A percentile compares a stretch with the other conserved stretches of the same genome.
These are phyloP conservation scores for Globisporangium parvum DNA, from an alignment of 352 stramenopile species.

Conservation along the genomic window DNA sequence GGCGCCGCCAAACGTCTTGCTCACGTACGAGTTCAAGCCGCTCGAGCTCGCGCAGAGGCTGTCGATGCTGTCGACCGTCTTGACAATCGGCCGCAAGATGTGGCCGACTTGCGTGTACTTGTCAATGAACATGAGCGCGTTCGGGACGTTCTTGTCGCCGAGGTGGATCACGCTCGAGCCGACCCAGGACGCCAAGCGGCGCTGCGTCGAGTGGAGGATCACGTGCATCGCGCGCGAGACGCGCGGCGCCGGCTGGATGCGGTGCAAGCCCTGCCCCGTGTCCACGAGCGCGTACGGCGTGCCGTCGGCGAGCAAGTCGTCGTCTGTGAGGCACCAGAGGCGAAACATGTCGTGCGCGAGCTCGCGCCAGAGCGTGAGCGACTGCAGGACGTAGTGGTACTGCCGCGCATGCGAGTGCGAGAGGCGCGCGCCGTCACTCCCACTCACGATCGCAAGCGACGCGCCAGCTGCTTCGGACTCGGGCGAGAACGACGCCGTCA, in stretches of 20 bases:
- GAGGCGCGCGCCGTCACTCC: slow-evolving; percentile 89
- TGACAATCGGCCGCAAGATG: slow-evolving; percentile 85
- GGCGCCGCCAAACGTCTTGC: slow-evolving; percentile 82
- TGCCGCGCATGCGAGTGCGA: slow-evolving; percentile 93
- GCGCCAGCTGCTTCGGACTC: slow-evolving; percentile 55
- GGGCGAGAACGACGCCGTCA: slow-evolving; percentile 87
- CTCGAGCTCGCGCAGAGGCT: slow-evolving; percentile 36
- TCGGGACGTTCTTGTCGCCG: slow-evolving; percentile 97
- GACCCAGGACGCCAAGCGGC: slow-evolving; percentile 81
- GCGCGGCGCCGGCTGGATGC: slow-evolving; percentile 90
- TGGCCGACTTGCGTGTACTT: slow-evolving; percentile 95
- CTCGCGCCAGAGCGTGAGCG: slow-evolving; percentile 93
- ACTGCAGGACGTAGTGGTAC: slow-evolving; percentile 96
- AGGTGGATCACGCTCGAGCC: slow-evolving; percentile 95
- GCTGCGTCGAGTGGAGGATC: slow-evolving; percentile 84
- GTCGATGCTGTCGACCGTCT: slow-evolving; percentile 76
- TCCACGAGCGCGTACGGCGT: slow-evolving; percentile 88
- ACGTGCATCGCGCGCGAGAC: slow-evolving; percentile 95
- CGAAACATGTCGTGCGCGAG: slow-evolving; percentile 97
- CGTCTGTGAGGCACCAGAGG: slow-evolving; percentile 93
- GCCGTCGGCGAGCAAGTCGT: slow-evolving; percentile 85
- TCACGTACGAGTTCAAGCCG: slow-evolving; percentile 54
- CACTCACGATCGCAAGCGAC: slow-evolving; percentile 91
- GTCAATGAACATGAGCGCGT: slow-evolving; percentile 98
- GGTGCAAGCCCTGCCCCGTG: slow-evolving; percentile 94